Percentiles rank a stretch among this genome's conserved stretches.
These are phyloP conservation scores for Epichloe amarillans DNA, from an alignment of 2,329 filamentous ascomycete species.

Conservation along the genomic window DNA sequence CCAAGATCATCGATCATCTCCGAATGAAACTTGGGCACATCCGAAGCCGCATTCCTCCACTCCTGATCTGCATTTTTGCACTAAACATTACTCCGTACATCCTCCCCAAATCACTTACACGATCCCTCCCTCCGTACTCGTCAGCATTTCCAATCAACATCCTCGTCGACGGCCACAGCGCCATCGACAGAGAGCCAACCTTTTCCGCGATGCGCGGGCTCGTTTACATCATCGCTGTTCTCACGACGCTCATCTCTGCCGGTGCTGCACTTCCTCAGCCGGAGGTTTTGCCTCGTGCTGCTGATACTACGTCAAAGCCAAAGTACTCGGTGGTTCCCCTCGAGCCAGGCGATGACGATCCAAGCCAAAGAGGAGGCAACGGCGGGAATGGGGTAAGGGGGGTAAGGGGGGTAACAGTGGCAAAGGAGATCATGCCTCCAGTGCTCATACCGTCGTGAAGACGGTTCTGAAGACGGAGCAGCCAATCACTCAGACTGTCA, in stretches of 20 bases:
- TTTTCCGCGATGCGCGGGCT: constrained; percentile 18
- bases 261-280: constrained; percentile 17
- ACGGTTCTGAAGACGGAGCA: constrained; percentile 17
- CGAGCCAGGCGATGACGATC: constrained; percentile 18
- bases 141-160: neutral
- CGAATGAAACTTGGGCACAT: neutral
- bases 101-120: neutral
- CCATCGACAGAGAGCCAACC: neutral
- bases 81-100: neutral
- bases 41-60: neutral
- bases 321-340: constrained; percentile 26
- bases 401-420: constrained; percentile 5
- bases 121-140: neutral
- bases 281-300: constrained; percentile 12
- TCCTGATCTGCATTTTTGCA: neutral
- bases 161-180: neutral
- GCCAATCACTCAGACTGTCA: constrained; percentile 13
- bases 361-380: constrained; percentile 6
- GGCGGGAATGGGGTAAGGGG: neutral
- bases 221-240: constrained; percentile 16
- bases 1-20: neutral
- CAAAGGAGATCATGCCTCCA: constrained; percentile 2
- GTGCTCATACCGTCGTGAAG: constrained; percentile 14
- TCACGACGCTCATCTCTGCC: constrained; percentile 16
- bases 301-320: constrained; percentile 12